These are phyloP conservation scores for Tetradesmus obliquus DNA, from an alignment of 139 green algal genomes.

Conservation along the genomic window DNA sequence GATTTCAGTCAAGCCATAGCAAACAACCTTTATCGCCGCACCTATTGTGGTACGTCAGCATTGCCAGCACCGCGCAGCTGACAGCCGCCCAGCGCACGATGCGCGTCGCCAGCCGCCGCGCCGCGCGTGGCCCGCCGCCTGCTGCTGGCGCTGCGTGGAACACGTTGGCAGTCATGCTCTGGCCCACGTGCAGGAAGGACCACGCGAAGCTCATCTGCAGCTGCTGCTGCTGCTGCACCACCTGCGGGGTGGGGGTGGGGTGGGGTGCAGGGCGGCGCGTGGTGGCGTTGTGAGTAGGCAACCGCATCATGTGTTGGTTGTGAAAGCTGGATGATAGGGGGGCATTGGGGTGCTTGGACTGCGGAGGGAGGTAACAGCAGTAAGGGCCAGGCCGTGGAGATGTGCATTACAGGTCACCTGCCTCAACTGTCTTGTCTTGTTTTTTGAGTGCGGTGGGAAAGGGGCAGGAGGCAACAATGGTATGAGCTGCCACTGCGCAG, in stretches of 20 bases:
- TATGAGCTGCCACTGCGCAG: background rate
- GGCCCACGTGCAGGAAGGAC: constrained; percentile 55
- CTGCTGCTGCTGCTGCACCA: constrained; percentile 61
- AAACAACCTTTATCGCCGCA: background rate
- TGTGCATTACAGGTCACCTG: no score
- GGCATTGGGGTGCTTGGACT: no score
- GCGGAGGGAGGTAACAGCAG: background rate
- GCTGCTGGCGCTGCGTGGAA: constrained; percentile 25
- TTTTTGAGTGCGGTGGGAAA: no score
- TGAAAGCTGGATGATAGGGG: no score
- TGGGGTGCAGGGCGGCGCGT: background rate
- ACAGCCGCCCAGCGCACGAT: constrained; percentile 6
- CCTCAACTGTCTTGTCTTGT: no score
- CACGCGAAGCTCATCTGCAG: constrained; percentile 55
- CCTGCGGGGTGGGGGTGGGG: constrained; percentile 18
- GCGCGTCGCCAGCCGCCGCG: constrained; percentile 1
- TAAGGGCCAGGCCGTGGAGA: no score
- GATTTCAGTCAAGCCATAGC: no score
- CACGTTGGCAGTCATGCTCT: constrained; percentile 48
- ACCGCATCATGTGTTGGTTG: no score
- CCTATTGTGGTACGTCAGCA: constrained; percentile 20
- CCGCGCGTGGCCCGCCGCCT: constrained; percentile 18
- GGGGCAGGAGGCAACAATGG: background rate
- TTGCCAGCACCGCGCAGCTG: constrained; percentile 29
- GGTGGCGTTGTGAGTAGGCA: background rate